These are phyloP conservation scores for Fusarium lateritium DNA, from an alignment of 2,329 filamentous ascomycete species.

Conservation along the genomic window DNA sequence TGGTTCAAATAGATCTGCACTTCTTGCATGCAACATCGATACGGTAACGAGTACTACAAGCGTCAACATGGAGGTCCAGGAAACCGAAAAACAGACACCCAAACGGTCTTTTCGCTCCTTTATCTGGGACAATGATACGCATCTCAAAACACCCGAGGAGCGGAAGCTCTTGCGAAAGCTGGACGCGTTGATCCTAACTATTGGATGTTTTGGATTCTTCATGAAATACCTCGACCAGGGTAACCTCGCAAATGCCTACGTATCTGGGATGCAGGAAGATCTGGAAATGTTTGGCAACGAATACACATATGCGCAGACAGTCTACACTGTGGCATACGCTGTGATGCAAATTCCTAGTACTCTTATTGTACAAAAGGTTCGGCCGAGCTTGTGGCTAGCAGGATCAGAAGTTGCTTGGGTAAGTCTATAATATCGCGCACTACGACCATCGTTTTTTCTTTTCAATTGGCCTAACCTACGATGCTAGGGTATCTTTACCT, in stretches of 20 bases:
- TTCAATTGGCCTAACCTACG: background rate
- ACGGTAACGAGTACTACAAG: background rate
- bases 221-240: conserved; percentile 16
- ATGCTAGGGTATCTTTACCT: background rate
- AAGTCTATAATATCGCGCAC: background rate
- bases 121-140: conserved; percentile 22
- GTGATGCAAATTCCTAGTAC: conserved; percentile 4
- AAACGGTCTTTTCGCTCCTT: conserved; percentile 1
- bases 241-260: conserved; percentile 9
- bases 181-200: conserved; percentile 8
- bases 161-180: conserved; percentile 20
- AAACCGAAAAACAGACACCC: background rate
- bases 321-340: conserved; percentile 3
- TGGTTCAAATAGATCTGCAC: background rate
- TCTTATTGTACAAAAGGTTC: background rate
- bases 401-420: background rate
- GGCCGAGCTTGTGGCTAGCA: conserved; percentile 1
- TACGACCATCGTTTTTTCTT: background rate
- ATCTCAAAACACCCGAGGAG: conserved; percentile 20
- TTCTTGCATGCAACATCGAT: background rate
- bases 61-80: background rate
- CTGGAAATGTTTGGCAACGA: background rate
- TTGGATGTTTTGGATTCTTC: conserved; percentile 14
- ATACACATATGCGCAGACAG: background rate
- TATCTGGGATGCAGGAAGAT: conserved; percentile 14